phyloP scores from a whole-genome alignment of 768 basidiomycete species.

The Hortiboletus flavorubellus region DNA sequence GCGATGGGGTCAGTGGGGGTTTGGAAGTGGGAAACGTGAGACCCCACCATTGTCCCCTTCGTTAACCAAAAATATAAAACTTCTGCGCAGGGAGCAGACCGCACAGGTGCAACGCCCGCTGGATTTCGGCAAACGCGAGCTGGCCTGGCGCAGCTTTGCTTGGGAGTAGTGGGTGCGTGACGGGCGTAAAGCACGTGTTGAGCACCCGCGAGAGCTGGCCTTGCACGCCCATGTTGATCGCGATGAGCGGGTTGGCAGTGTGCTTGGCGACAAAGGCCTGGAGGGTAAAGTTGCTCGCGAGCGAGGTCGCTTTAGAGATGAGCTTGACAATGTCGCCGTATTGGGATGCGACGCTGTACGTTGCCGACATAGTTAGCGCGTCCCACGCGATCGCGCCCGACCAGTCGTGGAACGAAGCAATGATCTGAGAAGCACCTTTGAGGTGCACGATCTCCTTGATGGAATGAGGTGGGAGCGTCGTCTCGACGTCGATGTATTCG shows the following conservation, averaged over 20 bases:
- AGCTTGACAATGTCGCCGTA: slow-evolving; percentile 92
- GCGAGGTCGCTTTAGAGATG: slow-evolving; percentile 72
- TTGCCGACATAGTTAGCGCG: slow-evolving; percentile 58
- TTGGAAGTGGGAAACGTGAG: neutral
- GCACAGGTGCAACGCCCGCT: slow-evolving; percentile 73
- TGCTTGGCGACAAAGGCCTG: slow-evolving; percentile 63
- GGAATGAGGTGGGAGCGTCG: slow-evolving; percentile 61
- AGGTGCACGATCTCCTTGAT: slow-evolving; percentile 55
- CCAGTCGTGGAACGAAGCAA: slow-evolving; percentile 97
- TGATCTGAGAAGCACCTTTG: slow-evolving; percentile 75
- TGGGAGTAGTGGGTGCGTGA: slow-evolving; percentile 87
- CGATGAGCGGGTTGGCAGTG: slow-evolving; percentile 77
- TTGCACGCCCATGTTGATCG: slow-evolving; percentile 88
- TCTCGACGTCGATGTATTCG: slow-evolving; percentile 93
- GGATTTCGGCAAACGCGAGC: slow-evolving; percentile 83
- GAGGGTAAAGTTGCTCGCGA: slow-evolving; percentile 79
- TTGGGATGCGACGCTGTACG: slow-evolving; percentile 60
- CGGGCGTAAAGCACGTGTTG: slow-evolving; percentile 82
- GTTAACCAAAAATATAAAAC: slow-evolving; percentile 88
- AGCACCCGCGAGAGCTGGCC: slow-evolving; percentile 91
- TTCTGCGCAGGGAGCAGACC: slow-evolving; percentile 71
- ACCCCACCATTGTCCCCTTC: slow-evolving; percentile 45
- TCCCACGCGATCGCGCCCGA: slow-evolving; percentile 83
- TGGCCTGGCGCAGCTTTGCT: slow-evolving; percentile 91
- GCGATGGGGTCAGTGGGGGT: neutral